These are phyloP conservation scores for Cytospora schulzeri DNA, from an alignment of 2,329 filamentous ascomycete species.

Conservation along the genomic window DNA sequence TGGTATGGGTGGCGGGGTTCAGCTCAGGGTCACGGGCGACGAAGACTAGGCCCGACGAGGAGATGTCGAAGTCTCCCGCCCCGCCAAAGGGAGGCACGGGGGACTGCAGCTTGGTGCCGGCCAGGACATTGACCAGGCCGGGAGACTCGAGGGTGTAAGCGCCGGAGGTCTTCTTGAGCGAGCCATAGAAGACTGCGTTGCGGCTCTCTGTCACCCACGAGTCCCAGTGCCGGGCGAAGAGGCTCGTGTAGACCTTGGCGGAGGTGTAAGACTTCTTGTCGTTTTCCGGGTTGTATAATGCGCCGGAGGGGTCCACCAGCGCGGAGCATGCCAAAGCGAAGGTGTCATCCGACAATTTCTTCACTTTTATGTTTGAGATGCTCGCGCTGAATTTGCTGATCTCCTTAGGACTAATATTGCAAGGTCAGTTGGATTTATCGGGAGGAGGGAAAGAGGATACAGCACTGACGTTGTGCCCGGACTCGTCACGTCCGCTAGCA, in stretches of 20 bases:
- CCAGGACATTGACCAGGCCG: constrained; percentile 65
- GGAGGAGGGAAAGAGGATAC: not conserved
- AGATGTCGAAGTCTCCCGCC: constrained; percentile 77
- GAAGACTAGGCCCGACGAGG: constrained; percentile 67
- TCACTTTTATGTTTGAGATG: constrained; percentile 62
- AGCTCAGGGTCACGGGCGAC: constrained; percentile 74
- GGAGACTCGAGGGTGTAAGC: constrained; percentile 46
- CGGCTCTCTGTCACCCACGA: constrained; percentile 69
- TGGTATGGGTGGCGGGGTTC: constrained; percentile 74
- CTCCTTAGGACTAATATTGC: constrained; percentile 42
- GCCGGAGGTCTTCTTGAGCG: constrained; percentile 50
- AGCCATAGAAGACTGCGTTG: constrained; percentile 73
- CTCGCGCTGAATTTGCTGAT: constrained; percentile 53
- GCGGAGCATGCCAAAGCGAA: constrained; percentile 63
- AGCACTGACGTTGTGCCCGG: constrained; percentile 43
- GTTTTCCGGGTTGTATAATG: constrained; percentile 66
- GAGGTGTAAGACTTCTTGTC: constrained; percentile 62
- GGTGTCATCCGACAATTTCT: constrained; percentile 50
- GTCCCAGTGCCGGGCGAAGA: constrained; percentile 86
- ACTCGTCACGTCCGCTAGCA: constrained; percentile 43
- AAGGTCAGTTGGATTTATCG: not conserved
- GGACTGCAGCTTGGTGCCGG: constrained; percentile 59
- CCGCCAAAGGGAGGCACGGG: constrained; percentile 81
- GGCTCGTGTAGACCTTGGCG: constrained; percentile 70
- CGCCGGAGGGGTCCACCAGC: constrained; percentile 67